Conservation (phyloP, 1,284 basidiomycete species). For the Veloboletus limbatus region DNA sequence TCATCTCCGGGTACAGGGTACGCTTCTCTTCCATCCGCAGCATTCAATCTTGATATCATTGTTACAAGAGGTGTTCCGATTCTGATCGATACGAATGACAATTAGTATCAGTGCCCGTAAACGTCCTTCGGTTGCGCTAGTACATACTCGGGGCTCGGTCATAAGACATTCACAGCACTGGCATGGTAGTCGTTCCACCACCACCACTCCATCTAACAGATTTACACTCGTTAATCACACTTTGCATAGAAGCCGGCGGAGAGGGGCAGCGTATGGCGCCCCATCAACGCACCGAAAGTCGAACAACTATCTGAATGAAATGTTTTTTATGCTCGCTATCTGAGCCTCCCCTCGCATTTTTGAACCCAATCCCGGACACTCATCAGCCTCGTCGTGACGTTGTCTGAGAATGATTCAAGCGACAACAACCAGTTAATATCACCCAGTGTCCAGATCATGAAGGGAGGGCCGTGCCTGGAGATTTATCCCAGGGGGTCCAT, state of each 20-base stretch:
- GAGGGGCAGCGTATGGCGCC: conserved; percentile 14
- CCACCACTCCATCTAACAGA: conserved; percentile 17
- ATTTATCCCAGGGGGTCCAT: conserved; percentile 41
- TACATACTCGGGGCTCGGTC: not conserved
- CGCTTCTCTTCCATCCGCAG: not conserved
- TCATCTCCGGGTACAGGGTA: conserved; percentile 17
- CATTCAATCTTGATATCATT: not conserved
- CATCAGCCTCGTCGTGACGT: conserved; percentile 25
- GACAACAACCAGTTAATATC: conserved; percentile 28
- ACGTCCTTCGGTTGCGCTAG: conserved; percentile 1
- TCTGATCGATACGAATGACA: conserved; percentile 26
- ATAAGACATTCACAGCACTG: conserved; percentile 26
- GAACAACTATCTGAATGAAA: conserved; percentile 27
- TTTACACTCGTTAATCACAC: conserved; percentile 40
- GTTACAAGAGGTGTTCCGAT: conserved; percentile 16
- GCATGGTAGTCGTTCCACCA: conserved; percentile 35
- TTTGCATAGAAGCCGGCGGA: conserved; percentile 40
- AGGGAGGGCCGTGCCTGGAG: conserved; percentile 33
- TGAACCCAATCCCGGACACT: conserved; percentile 26
- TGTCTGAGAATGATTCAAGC: conserved; percentile 15
- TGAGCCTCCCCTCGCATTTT: conserved; percentile 21
- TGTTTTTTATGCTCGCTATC: conserved; percentile 29
- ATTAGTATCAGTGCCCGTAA: conserved; percentile 20
- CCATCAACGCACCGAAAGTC: conserved; percentile 14
- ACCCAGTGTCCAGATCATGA: conserved; percentile 45